Evolutionary conservation across 257 asterid genomes (phyloP).

Genomic region (Ophiorrhiza pumila): DNA sequence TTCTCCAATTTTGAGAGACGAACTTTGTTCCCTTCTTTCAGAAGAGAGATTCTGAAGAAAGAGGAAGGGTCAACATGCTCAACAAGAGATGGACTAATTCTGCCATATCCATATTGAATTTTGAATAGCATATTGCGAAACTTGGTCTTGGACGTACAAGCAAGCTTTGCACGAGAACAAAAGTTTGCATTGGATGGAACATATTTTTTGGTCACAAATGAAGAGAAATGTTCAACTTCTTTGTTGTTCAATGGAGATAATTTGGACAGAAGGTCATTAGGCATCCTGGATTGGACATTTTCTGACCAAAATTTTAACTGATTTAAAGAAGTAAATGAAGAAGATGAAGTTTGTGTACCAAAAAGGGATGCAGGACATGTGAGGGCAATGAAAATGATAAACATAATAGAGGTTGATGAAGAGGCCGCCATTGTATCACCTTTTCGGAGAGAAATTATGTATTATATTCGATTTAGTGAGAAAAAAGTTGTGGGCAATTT

Average conservation of each 20-base stretch:
- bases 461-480: too few species aligned
- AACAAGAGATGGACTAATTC: neutral
- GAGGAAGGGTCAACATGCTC: slow-evolving; percentile 26
- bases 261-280: slow-evolving; percentile 13
- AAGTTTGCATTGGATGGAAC: slow-evolving; percentile 4
- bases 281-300: slow-evolving; percentile 18
- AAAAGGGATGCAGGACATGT: neutral
- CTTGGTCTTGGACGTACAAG: neutral
- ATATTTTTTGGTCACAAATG: slow-evolving; percentile 11
- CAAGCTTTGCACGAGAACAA: slow-evolving; percentile 5
- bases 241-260: slow-evolving; percentile 17
- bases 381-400: neutral
- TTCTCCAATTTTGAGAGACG: slow-evolving; percentile 31
- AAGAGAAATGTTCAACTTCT: slow-evolving; percentile 9
- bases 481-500: neutral
- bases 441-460: too few species aligned
- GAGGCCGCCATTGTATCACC: neutral
- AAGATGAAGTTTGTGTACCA: neutral
- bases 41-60: slow-evolving; percentile 29
- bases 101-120: neutral
- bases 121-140: neutral
- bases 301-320: slow-evolving; percentile 18
- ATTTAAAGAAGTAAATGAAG: neutral
- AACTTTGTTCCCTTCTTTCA: slow-evolving; percentile 20
- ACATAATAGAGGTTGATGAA: neutral